Conservation (phyloP, 495 filamentous ascomycete genomes). For the Penicillium goetzii region DNA sequence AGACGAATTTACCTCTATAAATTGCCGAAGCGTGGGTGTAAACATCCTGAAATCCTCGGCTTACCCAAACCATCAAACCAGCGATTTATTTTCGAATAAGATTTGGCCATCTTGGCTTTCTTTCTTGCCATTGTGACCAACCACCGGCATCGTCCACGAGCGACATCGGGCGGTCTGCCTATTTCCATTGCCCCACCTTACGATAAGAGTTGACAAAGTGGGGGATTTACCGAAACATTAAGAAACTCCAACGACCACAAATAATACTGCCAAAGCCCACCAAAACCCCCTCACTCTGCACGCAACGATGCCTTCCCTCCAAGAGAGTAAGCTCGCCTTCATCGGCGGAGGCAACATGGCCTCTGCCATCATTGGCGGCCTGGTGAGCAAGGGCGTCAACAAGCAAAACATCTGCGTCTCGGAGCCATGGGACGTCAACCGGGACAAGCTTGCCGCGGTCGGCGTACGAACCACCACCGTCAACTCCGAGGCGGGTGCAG, state of each 20-base stretch:
- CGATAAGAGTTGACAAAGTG: constrained; percentile 25
- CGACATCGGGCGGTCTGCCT: constrained; percentile 21
- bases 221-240: constrained; percentile 18
- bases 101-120: not conserved
- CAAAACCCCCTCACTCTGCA: not conserved
- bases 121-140: not conserved
- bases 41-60: not conserved
- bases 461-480: constrained; percentile 83
- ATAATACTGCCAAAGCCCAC: constrained; percentile 1
- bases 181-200: constrained; percentile 18
- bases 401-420: constrained; percentile 61
- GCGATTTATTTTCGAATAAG: not conserved
- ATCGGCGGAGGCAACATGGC: constrained; percentile 53
- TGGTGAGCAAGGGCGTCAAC: constrained; percentile 37
- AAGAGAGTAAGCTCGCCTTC: constrained; percentile 47
- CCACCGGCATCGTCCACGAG: not conserved
- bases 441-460: constrained; percentile 87
- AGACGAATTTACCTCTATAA: not conserved
- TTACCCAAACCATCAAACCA: not conserved
- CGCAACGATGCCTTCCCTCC: constrained; percentile 40
- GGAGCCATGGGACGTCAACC: constrained; percentile 80
- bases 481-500: constrained; percentile 86
- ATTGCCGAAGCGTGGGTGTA: not conserved
- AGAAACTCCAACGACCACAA: constrained; percentile 6
- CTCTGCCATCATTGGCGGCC: constrained; percentile 49